Evolutionary conservation across 768 basidiomycete species (phyloP), one percentile per base, ranked within the genome.

Genomic region (Lactarius indigo): DNA sequence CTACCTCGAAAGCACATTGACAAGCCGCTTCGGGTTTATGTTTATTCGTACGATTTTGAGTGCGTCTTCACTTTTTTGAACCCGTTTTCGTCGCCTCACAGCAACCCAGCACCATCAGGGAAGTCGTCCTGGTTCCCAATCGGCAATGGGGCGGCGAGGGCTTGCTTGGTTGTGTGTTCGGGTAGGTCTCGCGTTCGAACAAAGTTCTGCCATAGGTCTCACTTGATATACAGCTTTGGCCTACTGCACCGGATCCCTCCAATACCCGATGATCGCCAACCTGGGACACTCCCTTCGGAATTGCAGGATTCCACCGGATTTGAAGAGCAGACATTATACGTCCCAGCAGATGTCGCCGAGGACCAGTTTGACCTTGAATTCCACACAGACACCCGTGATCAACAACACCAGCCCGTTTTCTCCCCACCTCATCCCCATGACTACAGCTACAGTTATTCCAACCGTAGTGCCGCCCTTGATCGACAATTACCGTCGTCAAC

Each of bases 121-220:
- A 98, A 74, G 94, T 96, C 18, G 92, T 98, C 37, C 78, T 98
- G 26, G 93, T 98, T 59, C 96, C 97, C 12, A 98, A 98, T 76
- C 84, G 95, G 57, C 92, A 96, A 71, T 98, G 96, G 96, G 96
- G 96, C 55, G 96, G 96, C 7, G 96, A 96, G 75, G 96, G 96
- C 0, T 81, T 98, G 31, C 81, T 98, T 15, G 96, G 96, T 50
- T 98, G 96, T 72, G 90, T 98, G 33, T 97, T 98, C 56, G 96
- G 96, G 89, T 96, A 75, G 65, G 88, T 81, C 52, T 64, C 30
- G 26, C 26, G 37, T 30, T 52, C 54, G 35, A 31, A 8, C 23
- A 42, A 59, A 20, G 41, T 1, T 57, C 64, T 39, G 42, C 47
- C 44, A 37, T 50, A 18, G 35, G 31, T 61, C 54, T 33, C 62